Base-by-base conservation (phyloP, 228 moss, liverwort and hornwort genomes). In the Sphagnum fallax region DNA sequence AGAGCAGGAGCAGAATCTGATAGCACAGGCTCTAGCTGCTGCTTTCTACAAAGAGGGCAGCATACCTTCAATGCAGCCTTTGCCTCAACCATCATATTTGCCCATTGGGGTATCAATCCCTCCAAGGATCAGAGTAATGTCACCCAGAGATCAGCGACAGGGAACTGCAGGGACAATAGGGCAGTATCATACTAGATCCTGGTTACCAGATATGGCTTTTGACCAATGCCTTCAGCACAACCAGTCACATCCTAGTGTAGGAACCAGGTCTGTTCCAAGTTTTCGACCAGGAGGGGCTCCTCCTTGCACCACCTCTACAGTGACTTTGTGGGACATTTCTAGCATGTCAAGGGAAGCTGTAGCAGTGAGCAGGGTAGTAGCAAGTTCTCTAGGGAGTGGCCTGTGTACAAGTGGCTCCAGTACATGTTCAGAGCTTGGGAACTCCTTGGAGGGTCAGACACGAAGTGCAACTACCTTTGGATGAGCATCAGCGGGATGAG, bases 1-100 rank as follows among this genome's bases (percentile, higher is more conserved):
- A 70, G 98, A 98, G 78, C 98, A 98, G 75, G 98, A 98, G 74
- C 98, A 94, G 83, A 93, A 92, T 68, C 88, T 89, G 7, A 98
- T 98, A 6, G 98, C 98, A 13, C 83, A 94, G 62, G 92, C 94
- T 5, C 77, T 98, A 53, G 98, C 98, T 15, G 76, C 81, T 53
- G 90, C 80, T 60, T 83, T 84, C 58, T 91, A 89, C 52, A 93
- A 89, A 63, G 93, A 93, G 63, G 32, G 32, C 32, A 32, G 32
- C 32, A 32, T 32, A 32, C 32, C 32, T 32, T 32, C 32, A 32
- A 16, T 73, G 13, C 50, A 70, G 6, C 50, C 80, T 1, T 68
- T 79, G 50, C 71, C 70, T 48, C 91, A 84, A 67, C 82, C 86
- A 52, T 72, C 74, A 66, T 76, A 71, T 5, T 72, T 64, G 50